Base-by-base conservation (phyloP, 371 early-diverging fungal genomes). In the Capillidium heterosporum region DNA sequence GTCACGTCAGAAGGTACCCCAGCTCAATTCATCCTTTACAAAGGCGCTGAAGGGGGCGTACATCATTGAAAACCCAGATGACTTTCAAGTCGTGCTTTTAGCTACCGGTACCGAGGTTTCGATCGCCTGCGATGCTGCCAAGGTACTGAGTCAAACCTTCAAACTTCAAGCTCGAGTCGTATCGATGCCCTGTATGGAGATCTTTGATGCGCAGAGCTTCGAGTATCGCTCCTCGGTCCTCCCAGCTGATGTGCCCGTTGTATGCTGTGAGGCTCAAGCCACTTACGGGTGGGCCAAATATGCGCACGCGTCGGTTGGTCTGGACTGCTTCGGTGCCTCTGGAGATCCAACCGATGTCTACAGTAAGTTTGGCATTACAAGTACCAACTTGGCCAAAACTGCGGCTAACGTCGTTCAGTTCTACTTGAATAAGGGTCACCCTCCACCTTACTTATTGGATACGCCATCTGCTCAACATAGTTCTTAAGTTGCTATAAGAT, bases 71-170 rank as follows among this genome's bases (percentile, higher is more conserved):
- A 81, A 80, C 24, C 70, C 75, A 11, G 66, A 68, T n/a, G 65
- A 68, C 41, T 74, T 74, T 1, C 67, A 84, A 44, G 68, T 94
- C 57, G 75, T 81, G 35, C 69, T 99, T 28, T 76, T 90, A 8
- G 93, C 84, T 39, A 94, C 98, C 17, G 99, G 99, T 41, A 92
- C 98, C n/a, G 99, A 99, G 71, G 86, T 93, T 7, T 79, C 79
- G 50, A 75, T 98, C 47, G 82, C 84, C 55, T 82, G 95, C 23
- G 87, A 91, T 40, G 76, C 92, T 13, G 89, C 90, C 55, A 74
- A 84, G 59, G 60, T 71, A 46, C 72, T 95, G 32, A 65, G 67
- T 28, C n/a, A n/a, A n/a, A n/a, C n/a, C n/a, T n/a, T n/a, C n/a
- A n/a, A n/a, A n/a, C n/a, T n/a, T n/a, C n/a, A n/a, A n/a, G 78